Evolutionary conservation across 169 alveolate species (phyloP), one percentile per base, ranked within the genome.

Genomic region (Babesia ovata): DNA sequence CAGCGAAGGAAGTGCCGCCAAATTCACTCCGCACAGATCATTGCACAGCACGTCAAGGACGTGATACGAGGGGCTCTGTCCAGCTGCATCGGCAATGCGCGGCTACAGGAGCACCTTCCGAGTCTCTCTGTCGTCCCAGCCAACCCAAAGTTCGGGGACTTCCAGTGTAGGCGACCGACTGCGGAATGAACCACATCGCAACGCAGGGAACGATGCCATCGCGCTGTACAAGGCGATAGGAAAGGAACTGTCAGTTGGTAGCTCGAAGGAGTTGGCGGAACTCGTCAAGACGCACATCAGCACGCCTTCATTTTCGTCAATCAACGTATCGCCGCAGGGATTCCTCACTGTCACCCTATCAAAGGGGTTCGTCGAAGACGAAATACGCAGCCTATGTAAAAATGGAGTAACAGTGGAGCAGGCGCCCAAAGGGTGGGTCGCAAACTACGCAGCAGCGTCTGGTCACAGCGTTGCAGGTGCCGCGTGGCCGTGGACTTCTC

Each of bases 401-500:
- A 58, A 79, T 82, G 91, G 87, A 50, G 75, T 85, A 36, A 73
- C 22, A 58, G 84, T 54, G 36, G 63, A 75, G 46, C 75, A 81
- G 65, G 86, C 79, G 24, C 71, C 59, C 33, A 77, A 79, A 58
- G 76, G 87, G 67, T 75, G 48, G 19, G 66, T 61, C 72, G 13
- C 17, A 74, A 44, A 39, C 39, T 21, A 52, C 56, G 22, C 22
- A 52, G 57, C 28, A 49, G 44, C 44, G 65, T 79, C 63, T 46
- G 36, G 45, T 26, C 44, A 46, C 9, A 9, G 9, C 14, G 45
- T 16, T 57, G 44, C 81, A 84, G 93, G 62, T 56, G 33, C 29
- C 76, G 85, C 13, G 94, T 92, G n/a, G 86, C 93, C n/a, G 98
- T 98, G 2, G 99, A 98, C 85, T 98, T 95, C 79, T 97, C 99